Evolutionary conservation across 2,329 filamentous ascomycete species (phyloP), one percentile per base, ranked within the genome.

Genomic region (Colletotrichum nymphaeae): DNA sequence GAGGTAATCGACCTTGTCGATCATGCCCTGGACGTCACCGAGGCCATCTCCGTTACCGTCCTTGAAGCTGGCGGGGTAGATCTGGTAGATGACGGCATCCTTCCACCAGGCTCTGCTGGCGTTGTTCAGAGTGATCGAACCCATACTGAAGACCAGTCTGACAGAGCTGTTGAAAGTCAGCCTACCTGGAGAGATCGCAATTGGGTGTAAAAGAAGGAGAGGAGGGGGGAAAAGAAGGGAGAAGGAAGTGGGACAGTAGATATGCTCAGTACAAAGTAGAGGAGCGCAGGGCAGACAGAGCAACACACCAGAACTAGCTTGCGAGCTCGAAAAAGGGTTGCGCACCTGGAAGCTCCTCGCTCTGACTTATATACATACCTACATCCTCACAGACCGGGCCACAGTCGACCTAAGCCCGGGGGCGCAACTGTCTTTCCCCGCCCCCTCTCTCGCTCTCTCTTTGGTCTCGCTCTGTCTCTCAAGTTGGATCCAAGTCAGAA

Each of bases 1-100:
- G 52, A 93, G 84, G 78, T 93, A 92, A 76, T 90, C 86, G 1
- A 93, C 83, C 74, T 91, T 90, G 55, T 87, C 87, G 12, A 88
- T 88, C 69, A 93, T 90, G n/a, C 92, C 92, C 7, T 85, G 86
- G 22, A 94, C 82, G 75, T 92, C 89, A 12, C 91, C 91, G 76
- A 90, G 84, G 64, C 92, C 90, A 76, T 90, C 88, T 49, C 86
- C 86, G 69, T 91, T 89, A 74, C 86, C 86, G 78, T 89, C 88
- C 67, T 87, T 86, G 79, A 88, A 91, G 0, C 88, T 89, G 0
- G 88, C 85, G 1, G 89, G 89, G 80, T 90, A 91, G 76, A 91
- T 88, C 76, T 91, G 89, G 77, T 91, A 91, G 67, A 91, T 84
- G 4, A 88, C 84, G 62, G 83, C 85, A 76, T 90, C 86, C 79